Conservation (phyloP, 208 protist genomes). For the Porcisia deanei region DNA sequence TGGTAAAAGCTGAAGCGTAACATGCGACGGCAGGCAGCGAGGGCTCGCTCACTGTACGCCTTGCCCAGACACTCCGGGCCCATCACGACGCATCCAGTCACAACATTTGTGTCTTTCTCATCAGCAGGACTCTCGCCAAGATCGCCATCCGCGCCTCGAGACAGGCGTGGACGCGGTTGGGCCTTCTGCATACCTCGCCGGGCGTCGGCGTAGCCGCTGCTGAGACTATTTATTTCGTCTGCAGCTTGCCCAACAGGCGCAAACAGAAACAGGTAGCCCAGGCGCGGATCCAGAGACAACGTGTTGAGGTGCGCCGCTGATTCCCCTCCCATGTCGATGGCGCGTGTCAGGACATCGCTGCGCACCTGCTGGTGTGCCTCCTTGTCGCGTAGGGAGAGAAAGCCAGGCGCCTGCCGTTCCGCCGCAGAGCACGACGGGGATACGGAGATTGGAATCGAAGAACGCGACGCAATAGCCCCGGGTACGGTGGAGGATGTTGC, state of each 20-base stretch:
- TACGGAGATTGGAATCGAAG: neutral
- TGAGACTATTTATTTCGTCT: neutral
- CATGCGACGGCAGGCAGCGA: conserved; percentile 15
- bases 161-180: conserved; percentile 3
- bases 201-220: neutral
- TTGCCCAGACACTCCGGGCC: conserved; percentile 6
- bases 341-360: conserved; percentile 23
- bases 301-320: neutral
- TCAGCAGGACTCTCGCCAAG: neutral
- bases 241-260: conserved; percentile 10
- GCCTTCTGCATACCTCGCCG: neutral
- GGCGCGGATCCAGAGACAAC: conserved; percentile 51
- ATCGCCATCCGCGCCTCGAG: neutral
- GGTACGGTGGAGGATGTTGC: conserved; percentile 5
- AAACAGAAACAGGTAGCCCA: conserved; percentile 66
- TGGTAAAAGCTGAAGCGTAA: conserved; percentile 39
- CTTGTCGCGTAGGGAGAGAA: conserved; percentile 4
- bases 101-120: neutral
- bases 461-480: neutral
- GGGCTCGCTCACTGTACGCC: conserved; percentile 13
- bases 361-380: conserved; percentile 24
- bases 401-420: neutral
- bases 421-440: neutral
- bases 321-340: conserved; percentile 3
- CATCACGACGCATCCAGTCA: conserved; percentile 25